These are phyloP conservation scores for Entomortierella lignicola DNA, from an alignment of 192 early-diverging fungal species.

Conservation along the genomic window DNA sequence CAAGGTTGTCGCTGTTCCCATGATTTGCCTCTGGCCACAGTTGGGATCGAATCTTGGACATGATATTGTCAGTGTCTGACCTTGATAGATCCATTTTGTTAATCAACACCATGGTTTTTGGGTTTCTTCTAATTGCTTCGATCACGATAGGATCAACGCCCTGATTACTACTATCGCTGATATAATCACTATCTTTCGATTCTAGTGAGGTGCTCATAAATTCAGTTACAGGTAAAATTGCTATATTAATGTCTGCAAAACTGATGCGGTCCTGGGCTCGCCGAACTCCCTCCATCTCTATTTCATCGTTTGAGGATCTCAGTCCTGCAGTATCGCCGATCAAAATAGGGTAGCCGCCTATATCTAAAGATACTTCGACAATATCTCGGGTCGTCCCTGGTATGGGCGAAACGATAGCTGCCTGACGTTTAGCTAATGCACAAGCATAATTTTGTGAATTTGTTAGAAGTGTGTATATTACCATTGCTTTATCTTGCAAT, in stretches of 20 bases:
- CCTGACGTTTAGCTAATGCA: constrained; percentile 71
- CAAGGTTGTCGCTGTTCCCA: background rate
- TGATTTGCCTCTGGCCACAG: constrained; percentile 27
- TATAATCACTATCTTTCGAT: background rate
- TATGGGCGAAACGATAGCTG: constrained; percentile 78
- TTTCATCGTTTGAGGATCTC: constrained; percentile 64
- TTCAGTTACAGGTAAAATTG: constrained; percentile 61
- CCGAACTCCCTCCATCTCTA: constrained; percentile 77
- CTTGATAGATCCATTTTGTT: constrained; percentile 71
- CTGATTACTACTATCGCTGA: background rate
- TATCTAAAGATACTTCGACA: constrained; percentile 76
- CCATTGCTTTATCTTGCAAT: background rate
- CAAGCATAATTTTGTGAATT: background rate
- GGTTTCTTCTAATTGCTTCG: constrained; percentile 52
- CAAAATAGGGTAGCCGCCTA: constrained; percentile 83
- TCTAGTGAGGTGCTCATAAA: constrained; percentile 9
- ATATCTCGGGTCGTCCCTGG: constrained; percentile 85
- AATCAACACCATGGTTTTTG: constrained; percentile 69
- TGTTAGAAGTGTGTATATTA: too few species aligned
- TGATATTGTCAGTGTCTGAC: background rate
- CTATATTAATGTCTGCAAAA: constrained; percentile 75
- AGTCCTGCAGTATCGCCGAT: constrained; percentile 80
- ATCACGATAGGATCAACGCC: constrained; percentile 48
- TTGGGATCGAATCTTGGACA: constrained; percentile 4
- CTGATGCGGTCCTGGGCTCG: constrained; percentile 64